Base-by-base conservation (phyloP, 805 yeast genomes). In the Citeromyces matritensis region DNA sequence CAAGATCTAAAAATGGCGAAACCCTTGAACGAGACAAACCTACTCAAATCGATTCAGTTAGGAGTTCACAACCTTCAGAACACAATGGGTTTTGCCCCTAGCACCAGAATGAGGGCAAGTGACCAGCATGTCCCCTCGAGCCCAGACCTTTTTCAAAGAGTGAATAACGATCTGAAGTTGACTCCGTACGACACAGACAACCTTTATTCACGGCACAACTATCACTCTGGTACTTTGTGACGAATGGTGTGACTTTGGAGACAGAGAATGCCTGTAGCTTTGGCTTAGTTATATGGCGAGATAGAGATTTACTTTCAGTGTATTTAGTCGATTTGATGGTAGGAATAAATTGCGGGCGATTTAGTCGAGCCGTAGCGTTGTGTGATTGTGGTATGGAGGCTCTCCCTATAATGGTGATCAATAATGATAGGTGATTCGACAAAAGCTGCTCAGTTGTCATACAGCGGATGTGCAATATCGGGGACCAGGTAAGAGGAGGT, bases 31-130 rank as follows among this genome's bases (percentile, higher is more conserved):
- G 29, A 26, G 9, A 41, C 54, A 3, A 45, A 25, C 21, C 32
- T 43, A 8, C 64, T 65, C 56, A 52, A 56, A 33, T 65, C 69
- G 30, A 47, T 65, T 37, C 55, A 58, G 39, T 47, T 67, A 33
- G 70, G 69, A 30, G 38, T 46, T 27, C 43, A 45, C 23, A 39
- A 42, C 14, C 39, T 66, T 24, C 26, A 47, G 13, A 59, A 67
- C 48, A 48, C 73, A 29, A 37, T 67, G 9, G 71, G 50, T 1
- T 45, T 53, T 32, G 63, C 76, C 2, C 78, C 79, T 19, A 51
- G 69, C 34, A 67, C 75, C n/a, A 51, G 78, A 36, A 32, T 40
- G 34, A 53, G 76, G 35, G 50, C 54, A 27, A 41, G 47, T 3
- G 43, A 41, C 4, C 63, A 57, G 17, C 53, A 50, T 35, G 55